Evolutionary conservation across 2,329 filamentous ascomycete genomes (phyloP), one percentile per base, ranked within the genome.

Genomic region (Alternaria incomplexa): DNA sequence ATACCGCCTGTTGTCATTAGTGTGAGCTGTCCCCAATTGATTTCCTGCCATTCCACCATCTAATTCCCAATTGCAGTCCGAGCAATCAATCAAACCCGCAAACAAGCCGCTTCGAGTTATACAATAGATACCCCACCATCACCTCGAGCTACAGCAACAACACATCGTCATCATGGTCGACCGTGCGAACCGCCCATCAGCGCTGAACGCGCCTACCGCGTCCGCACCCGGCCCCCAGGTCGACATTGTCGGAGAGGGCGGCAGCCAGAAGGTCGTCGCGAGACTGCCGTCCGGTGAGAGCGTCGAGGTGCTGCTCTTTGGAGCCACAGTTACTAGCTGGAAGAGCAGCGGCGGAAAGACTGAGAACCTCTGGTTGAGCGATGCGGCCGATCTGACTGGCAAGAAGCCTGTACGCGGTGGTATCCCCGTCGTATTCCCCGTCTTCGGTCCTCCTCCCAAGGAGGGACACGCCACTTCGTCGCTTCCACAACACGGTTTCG

Each of bases 401-500:
- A 90, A 86, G 71, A 97, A 97, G 84, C 87, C 95, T 23, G 94
- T 98, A 56, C 87, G 96, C 67, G 96, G 96, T 60, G 95, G 95
- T 13, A 93, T 98, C 72, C 95, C 95, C 5, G 83, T 98, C 55
- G 93, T 97, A 36, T 98, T 97, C 78, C 95, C 95, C 9, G 94
- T 94, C 78, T 99, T 99, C 78, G 96, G 96, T 28, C 77, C 77
- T 40, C 91, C 91, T 44, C 88, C 91, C 12, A 90, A 92, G 56
- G 85, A 90, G 69, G 90, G 94, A 79, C 88, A 91, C 69, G 86
- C 91, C n/a, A 96, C 93, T 26, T 88, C 88, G 55, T 84, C 88
- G 68, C 90, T 99, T 25, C 90, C 94, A 4, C 94, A 97, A 82
- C 96, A 98, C 83, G 96, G 96, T 70, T 97, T 99, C 81, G 96